Base-by-base conservation (phyloP, 1,139 yeast species). In the Nakaseomyces uthaithaninus region DNA sequence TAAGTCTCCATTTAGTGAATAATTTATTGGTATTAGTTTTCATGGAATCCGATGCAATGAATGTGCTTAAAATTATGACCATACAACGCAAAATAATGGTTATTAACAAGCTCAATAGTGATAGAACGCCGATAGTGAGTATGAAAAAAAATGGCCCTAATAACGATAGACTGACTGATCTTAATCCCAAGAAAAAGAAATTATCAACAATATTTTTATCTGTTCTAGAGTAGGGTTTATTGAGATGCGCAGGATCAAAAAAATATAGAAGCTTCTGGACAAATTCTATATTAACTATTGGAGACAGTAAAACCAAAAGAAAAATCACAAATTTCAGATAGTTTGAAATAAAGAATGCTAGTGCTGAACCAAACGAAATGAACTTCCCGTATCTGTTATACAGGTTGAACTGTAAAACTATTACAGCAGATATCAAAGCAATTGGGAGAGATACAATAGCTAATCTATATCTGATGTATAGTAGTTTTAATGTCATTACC, bases 151-250 rank as follows among this genome's bases (percentile, higher is more conserved):
- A 35, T 2, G 81, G 72, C 0, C 86, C 87, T 31, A 80, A 57
- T 4, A 44, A 76, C 65, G 67, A 77, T 72, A 30, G 79, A 54
- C 31, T 69, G 68, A 9, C 62, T 55, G 42, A 79, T 86, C 45
- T 78, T 77, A 7, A 82, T 61, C 0, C 95, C 94, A 40, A 85
- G 62, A 74, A 82, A 52, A 73, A 79, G 15, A 63, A 57, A 45
- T 70, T 68, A 6, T 65, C 50, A 14, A 50, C 52, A n/a, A 60
- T 59, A 22, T 56, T 50, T 2, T 54, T 42, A 1, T 51, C 34
- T 11, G 50, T 52, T 4, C 44, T 35, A 7, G 44, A 23, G 23
- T 42, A 39, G 10, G 65, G 65, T 12, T 48, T 53, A 39, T 69
- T 72, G 40, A 73, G 50, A 3, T 68, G 71, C 8, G 75, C 72